These are phyloP conservation scores for Pythium dissotocum DNA, from an alignment of 352 stramenopile species.

Conservation along the genomic window DNA sequence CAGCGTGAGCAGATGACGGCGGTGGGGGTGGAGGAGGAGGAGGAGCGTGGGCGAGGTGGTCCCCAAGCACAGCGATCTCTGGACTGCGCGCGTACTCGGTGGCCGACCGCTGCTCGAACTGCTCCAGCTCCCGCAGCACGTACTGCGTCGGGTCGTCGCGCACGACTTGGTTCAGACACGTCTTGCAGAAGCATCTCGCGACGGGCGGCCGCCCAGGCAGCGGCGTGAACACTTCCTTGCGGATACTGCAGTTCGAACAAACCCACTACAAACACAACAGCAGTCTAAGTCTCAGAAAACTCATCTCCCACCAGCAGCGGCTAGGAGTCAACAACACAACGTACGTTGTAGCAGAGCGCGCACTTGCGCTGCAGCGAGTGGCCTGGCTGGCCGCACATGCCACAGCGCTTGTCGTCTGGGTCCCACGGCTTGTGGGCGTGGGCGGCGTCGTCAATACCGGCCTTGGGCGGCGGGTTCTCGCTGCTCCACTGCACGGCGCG, in stretches of 20 bases:
- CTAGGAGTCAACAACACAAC: neutral
- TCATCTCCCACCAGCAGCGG: no score
- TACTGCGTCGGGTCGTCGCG: conserved; percentile 54
- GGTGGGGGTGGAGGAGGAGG: conserved; percentile 18
- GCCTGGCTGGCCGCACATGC: conserved; percentile 45
- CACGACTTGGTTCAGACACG: conserved; percentile 53
- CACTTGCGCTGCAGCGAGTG: conserved; percentile 39
- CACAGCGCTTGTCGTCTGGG: conserved; percentile 47
- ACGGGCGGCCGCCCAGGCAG: conserved; percentile 19
- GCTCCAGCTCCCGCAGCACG: conserved; percentile 41
- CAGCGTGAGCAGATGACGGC: neutral
- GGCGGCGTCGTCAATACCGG: conserved; percentile 11
- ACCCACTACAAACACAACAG: conserved; percentile 26
- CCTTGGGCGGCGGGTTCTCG: conserved; percentile 23
- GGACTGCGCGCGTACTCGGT: conserved; percentile 18
- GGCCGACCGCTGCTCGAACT: conserved; percentile 28
- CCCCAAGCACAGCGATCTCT: conserved; percentile 20
- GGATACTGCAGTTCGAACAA: conserved; percentile 47
- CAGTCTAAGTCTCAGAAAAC: neutral
- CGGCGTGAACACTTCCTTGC: conserved; percentile 46
- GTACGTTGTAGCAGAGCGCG: conserved; percentile 46
- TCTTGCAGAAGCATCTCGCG: conserved; percentile 59
- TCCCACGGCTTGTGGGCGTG: conserved; percentile 33
- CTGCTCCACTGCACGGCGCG: conserved; percentile 39
- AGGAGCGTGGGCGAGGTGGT: conserved; percentile 14